Evolutionary conservation across 176 grass and related monocot genomes (phyloP).

Genomic region (Chrysopogon serrulatus): DNA sequence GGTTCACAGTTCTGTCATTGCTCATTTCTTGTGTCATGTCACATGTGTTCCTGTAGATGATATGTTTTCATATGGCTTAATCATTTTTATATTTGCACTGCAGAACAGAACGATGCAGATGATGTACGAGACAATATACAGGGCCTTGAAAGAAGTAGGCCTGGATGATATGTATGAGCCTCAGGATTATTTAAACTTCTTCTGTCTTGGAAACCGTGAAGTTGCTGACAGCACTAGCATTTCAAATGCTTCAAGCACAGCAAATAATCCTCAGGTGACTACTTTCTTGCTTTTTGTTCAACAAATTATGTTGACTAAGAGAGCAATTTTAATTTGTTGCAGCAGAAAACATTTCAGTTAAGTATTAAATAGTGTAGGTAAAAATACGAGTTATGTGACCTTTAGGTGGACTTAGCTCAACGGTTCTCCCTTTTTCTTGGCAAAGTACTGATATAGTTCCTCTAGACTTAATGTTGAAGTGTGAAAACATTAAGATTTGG

Average conservation of each 20-base stretch:
- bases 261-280: conserved; percentile 61
- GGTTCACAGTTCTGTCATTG: not conserved
- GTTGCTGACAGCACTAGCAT: conserved; percentile 30
- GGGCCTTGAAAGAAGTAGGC: conserved; percentile 67
- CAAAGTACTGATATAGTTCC: not conserved
- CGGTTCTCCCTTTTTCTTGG: not conserved
- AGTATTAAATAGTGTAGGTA: not conserved
- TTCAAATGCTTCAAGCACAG: conserved; percentile 28
- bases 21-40: not conserved
- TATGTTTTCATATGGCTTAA: not conserved
- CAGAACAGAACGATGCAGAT: conserved; percentile 91
- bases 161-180: conserved; percentile 60
- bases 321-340: not conserved
- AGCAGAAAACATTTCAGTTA: not conserved
- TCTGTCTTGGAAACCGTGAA: conserved; percentile 88
- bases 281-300: conserved; percentile 13
- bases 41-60: conserved; percentile 7
- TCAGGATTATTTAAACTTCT: conserved; percentile 92
- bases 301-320: not conserved
- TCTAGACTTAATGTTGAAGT: not conserved
- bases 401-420: not conserved
- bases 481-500: not conserved
- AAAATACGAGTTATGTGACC: not conserved
- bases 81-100: conserved; percentile 8
- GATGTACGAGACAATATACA: conserved; percentile 91